A percentile compares a stretch with the other conserved stretches of the same genome.
phyloP scores from a whole-genome alignment of 352 stramenopile species.

The Globisporangium megalacanthum region DNA sequence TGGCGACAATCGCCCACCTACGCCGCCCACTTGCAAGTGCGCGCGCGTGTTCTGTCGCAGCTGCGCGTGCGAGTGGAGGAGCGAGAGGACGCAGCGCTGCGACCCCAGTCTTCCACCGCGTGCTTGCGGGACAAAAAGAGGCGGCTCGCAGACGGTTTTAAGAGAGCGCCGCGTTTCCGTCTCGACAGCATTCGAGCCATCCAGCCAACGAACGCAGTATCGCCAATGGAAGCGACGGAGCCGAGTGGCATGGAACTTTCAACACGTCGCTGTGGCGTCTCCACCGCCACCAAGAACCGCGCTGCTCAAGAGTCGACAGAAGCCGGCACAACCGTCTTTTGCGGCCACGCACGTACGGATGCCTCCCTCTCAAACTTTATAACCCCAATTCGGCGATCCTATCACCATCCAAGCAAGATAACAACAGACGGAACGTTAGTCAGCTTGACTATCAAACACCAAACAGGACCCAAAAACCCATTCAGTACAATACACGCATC shows the following conservation, averaged over 20 bases:
- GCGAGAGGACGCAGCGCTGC: conserved; percentile 13
- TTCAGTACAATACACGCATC: conserved; percentile 1
- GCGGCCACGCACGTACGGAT: too few species aligned
- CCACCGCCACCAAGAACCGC: too few species aligned
- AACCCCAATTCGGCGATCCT: too few species aligned
- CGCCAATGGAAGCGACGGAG: conserved; percentile 9
- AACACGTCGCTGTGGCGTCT: too few species aligned
- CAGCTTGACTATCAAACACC: conserved; percentile 3
- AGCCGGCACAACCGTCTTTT: too few species aligned
- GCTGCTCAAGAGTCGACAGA: too few species aligned
- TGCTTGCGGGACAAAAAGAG: conserved; percentile 23
- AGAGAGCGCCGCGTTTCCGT: too few species aligned
- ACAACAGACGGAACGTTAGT: too few species aligned
- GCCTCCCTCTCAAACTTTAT: too few species aligned
- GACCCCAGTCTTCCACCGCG: conserved; percentile 18
- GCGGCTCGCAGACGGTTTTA: conserved; percentile 24
- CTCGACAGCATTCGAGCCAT: too few species aligned
- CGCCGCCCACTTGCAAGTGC: conserved; percentile 13
- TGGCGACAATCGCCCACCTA: conserved; percentile 15
- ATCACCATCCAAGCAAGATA: too few species aligned
- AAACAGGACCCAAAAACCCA: conserved; percentile 9
- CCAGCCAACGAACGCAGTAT: too few species aligned
- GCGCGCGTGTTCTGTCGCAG: conserved; percentile 7
- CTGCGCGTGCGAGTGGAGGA: background rate
- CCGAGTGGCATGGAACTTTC: background rate